Percentiles rank a stretch among this genome's conserved stretches.
Evolutionary conservation across 306 rosid genomes (phyloP).

Genomic region (Ormosia emarginata): DNA sequence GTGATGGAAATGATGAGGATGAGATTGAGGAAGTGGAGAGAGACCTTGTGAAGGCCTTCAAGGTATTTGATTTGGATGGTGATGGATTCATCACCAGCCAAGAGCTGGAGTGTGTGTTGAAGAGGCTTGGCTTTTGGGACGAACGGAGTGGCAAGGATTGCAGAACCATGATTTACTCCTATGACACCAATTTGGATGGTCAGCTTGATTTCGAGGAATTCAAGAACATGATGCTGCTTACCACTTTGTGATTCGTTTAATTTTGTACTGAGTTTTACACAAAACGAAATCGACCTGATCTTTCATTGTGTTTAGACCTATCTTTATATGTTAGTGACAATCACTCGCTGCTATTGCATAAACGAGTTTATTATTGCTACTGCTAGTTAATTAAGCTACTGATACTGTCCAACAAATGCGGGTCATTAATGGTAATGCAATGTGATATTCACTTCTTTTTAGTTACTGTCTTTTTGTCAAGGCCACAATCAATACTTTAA

Average conservation of each 20-base stretch:
- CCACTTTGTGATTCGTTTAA: constrained; percentile 16
- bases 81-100: constrained; percentile 67
- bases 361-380: background rate
- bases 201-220: constrained; percentile 72
- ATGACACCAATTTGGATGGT: constrained; percentile 58
- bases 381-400: background rate
- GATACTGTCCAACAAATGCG: background rate
- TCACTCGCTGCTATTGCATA: background rate
- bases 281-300: too few relatives aligned
- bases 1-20: background rate
- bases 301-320: too few relatives aligned
- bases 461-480: too few relatives aligned
- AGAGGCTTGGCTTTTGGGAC: constrained; percentile 53
- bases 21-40: constrained; percentile 21
- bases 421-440: background rate
- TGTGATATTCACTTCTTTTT: background rate
- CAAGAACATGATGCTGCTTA: constrained; percentile 60
- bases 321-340: background rate
- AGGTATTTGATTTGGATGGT: constrained; percentile 60
- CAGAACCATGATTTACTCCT: constrained; percentile 47
- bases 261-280: background rate
- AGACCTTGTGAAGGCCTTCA: constrained; percentile 58
- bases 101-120: constrained; percentile 53
- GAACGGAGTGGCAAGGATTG: constrained; percentile 42
- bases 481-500: background rate